These are phyloP conservation scores for Pseudocercospora eumusae DNA, from an alignment of 2,329 filamentous ascomycete genomes.

Conservation along the genomic window DNA sequence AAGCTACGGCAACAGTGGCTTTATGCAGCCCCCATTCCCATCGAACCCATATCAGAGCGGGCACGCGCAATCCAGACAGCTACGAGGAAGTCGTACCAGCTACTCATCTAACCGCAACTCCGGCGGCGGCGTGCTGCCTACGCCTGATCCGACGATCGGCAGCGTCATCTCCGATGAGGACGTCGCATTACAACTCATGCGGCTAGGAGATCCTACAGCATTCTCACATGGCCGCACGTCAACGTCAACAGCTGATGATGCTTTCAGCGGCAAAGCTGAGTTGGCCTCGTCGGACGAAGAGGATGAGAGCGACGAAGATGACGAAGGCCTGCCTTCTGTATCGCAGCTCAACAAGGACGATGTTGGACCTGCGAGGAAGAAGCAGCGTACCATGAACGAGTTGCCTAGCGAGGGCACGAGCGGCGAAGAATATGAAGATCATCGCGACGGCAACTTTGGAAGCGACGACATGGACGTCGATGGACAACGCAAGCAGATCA, in stretches of 20 bases:
- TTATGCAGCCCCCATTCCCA: conserved; percentile 29
- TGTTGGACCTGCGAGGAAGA: conserved; percentile 39
- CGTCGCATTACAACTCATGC: conserved; percentile 94
- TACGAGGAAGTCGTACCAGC: conserved; percentile 60
- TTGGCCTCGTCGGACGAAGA: conserved; percentile 67
- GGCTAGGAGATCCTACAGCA: conserved; percentile 89
- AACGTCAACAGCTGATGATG: conserved; percentile 89
- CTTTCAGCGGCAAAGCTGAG: conserved; percentile 86
- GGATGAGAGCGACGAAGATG: conserved; percentile 79
- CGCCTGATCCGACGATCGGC: conserved; percentile 93
- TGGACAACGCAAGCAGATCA: conserved; percentile 41
- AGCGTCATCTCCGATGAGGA: conserved; percentile 98
- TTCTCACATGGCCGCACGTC: conserved; percentile 91
- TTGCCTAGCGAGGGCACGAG: conserved; percentile 61
- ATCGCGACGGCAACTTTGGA: conserved; percentile 55
- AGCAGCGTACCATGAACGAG: conserved; percentile 49
- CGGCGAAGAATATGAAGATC: conserved; percentile 60
- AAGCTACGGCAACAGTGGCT: conserved; percentile 55
- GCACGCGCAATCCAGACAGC: conserved; percentile 47
- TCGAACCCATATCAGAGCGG: conserved; percentile 31
- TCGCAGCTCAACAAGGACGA: conserved; percentile 34
- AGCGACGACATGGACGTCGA: conserved; percentile 56
- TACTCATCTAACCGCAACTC: conserved; percentile 47
- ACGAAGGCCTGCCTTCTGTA: conserved; percentile 47
- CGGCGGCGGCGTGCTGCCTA: conserved; percentile 70